Base-by-base conservation (phyloP, 768 basidiomycete species). In the Trametes coccinea region DNA sequence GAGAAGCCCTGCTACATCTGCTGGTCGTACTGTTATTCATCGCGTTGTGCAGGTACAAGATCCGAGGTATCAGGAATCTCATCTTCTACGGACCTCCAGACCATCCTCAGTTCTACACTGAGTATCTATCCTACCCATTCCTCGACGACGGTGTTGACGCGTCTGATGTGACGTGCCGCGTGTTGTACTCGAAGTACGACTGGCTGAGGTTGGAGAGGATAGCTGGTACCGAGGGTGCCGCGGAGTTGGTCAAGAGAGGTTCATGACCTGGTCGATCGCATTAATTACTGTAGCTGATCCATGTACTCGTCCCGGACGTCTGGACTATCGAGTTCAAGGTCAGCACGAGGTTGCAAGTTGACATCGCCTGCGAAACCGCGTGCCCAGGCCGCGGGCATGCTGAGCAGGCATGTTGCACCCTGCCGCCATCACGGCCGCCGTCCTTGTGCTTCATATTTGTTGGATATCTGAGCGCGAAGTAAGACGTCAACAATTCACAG, bases 21-120 rank as follows among this genome's bases (percentile, higher is more conserved):
- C 41, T 43, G 31, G 56, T 46, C 45, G 34, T 2, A 17, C 54
- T 17, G 27, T 53, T 39, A 54, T 50, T 62, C 31, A 31, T 9
- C 47, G 57, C 16, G 4, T 17, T 29, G 2, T 30, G 17, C 69
- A 93, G 94, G 59, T 98, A 98, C 78, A 93, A 92, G 67, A 85
- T 98, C 53, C 82, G 95, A 66, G 97, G 96, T 5, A 92, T 93
- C 60, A 88, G 91, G 53, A 98, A 97, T 69, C 74, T 97, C 66
- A 80, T 98, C 45, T 98, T 98, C 78, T 99, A 98, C 70, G 90
- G 86, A 0, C 90, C 91, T 37, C 97, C 97, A 0, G 87, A 92
- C 56, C 93, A 98, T 72, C 83, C 93, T 0, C 86, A 90, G 68
- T 98, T 94, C 76, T 98, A 96, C 74, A 85, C 92, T 0, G 97